phyloP scores from a whole-genome alignment of 2,329 filamentous ascomycete genomes.

The Phoma sp. region DNA sequence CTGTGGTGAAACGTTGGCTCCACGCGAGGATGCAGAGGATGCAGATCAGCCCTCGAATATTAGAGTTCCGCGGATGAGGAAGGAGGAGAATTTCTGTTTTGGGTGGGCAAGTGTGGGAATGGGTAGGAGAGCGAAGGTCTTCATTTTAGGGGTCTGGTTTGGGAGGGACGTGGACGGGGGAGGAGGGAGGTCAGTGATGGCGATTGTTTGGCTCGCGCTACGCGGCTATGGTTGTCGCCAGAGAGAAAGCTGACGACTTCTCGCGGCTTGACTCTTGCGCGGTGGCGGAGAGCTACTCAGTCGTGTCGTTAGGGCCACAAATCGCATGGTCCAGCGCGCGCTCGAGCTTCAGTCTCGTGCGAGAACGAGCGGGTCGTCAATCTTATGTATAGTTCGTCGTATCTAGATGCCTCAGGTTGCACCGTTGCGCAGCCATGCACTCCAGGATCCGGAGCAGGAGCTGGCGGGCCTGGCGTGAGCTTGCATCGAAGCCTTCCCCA shows the following conservation, averaged over 20 bases:
- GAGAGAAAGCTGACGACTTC: neutral
- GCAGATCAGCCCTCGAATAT: conserved; percentile 14
- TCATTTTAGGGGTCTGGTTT: too few species aligned
- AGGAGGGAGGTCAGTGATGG: too few species aligned
- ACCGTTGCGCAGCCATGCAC: neutral
- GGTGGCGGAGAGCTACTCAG: conserved; percentile 1
- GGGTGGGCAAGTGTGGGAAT: neutral
- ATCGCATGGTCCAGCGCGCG: neutral
- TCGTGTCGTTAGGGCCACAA: neutral
- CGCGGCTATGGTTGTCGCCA: neutral
- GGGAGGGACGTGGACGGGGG: too few species aligned
- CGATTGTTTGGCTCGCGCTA: neutral
- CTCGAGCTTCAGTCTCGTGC: conserved; percentile 8
- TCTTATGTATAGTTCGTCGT: neutral
- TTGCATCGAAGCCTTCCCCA: conserved; percentile 13
- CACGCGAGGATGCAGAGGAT: neutral
- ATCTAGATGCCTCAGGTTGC: neutral
- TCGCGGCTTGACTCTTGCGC: conserved; percentile 6
- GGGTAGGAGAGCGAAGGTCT: neutral
- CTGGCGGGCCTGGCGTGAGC: conserved; percentile 17
- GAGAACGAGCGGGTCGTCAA: conserved; percentile 10
- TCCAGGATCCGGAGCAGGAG: conserved; percentile 9
- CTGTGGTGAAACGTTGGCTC: conserved; percentile 9
- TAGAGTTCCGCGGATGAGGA: conserved; percentile 2
- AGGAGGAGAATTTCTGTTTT: neutral